These are phyloP conservation scores for Boletus vermiculosoides DNA, from an alignment of 768 basidiomycete genomes.

Conservation along the genomic window DNA sequence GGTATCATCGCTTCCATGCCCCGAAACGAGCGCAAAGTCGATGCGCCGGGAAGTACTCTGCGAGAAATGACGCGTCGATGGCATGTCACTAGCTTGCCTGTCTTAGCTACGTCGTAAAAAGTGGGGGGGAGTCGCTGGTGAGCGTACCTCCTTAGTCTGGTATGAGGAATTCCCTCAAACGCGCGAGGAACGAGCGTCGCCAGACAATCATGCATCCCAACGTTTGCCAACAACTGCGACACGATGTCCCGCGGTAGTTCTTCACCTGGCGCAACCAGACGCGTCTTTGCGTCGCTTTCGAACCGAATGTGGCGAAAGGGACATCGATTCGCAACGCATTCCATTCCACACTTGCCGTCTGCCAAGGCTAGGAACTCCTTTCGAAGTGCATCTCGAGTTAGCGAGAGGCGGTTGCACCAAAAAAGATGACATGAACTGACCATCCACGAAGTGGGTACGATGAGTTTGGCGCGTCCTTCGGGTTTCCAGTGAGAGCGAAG, in stretches of 20 bases:
- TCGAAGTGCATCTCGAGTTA: background rate
- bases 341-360: background rate
- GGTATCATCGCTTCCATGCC: background rate
- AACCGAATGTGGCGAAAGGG: slow-evolving; percentile 20
- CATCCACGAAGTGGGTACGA: slow-evolving; percentile 27
- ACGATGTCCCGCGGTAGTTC: slow-evolving; percentile 12
- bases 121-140: background rate
- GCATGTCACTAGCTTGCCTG: slow-evolving; percentile 7
- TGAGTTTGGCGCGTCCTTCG: slow-evolving; percentile 13
- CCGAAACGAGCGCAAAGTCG: slow-evolving; percentile 17
- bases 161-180: slow-evolving; percentile 18
- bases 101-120: slow-evolving; percentile 2
- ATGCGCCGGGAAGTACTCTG: background rate
- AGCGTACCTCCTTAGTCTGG: slow-evolving; percentile 18
- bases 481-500: slow-evolving; percentile 26
- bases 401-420: background rate
- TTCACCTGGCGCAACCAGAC: background rate
- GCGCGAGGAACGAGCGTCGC: slow-evolving; percentile 11
- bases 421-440: slow-evolving; percentile 9
- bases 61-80: background rate
- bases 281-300: slow-evolving; percentile 3
- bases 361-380: slow-evolving; percentile 12
- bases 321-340: background rate
- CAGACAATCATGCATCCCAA: background rate
- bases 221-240: slow-evolving; percentile 8